Base-by-base conservation (phyloP, 192 early-diverging fungal genomes). In the Coemansia sp. region DNA sequence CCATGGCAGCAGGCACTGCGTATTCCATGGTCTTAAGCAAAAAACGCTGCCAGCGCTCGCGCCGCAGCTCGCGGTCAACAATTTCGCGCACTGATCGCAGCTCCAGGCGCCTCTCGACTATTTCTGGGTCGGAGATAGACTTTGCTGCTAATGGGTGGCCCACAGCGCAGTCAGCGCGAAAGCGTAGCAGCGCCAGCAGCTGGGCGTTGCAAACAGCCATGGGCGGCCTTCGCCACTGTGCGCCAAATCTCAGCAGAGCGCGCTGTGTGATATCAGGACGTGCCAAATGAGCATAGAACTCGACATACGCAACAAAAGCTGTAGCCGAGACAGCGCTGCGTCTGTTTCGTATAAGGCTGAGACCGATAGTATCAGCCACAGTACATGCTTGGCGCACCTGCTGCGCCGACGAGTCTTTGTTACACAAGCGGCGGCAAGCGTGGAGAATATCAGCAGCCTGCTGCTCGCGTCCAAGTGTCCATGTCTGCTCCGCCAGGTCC, bases 181-280 rank as follows among this genome's bases (percentile, higher is more conserved):
- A 66, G 32, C 68, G 53, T 11, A 82, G 50, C 30, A 82, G 27
- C 11, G 79, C 79, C 24, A 72, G 56, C 39, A 68, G 64, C 67
- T 76, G 79, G 0, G 67, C 67, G 1, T 64, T 54, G 46, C 64
- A 70, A 2, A 67, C 56, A 33, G 59, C 36, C 22, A 57, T 23
- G 1, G 66, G 51, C 17, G 74, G 67, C 10, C 54, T 70, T 19
- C 61, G 51, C 74, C 79, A 73, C 7, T 56, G 70, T 14, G n/a
- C 9, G 3, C 42, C 25, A 52, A 67, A 51, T 1, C 64, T 53
- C n/a, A 19, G 24, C 21, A 70, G 60, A 4, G 68, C 71, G n/a
- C 31, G 59, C 14, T 82, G 79, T 0, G 70, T 66, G 9, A 82
- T 57, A 51, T 82, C 79, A 4, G 79, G 79, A 2, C 79, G 70